A percentile compares a stretch with the other conserved stretches of the same genome.
phyloP scores from a whole-genome alignment of 768 basidiomycete species.

The Jaapia argillacea region DNA sequence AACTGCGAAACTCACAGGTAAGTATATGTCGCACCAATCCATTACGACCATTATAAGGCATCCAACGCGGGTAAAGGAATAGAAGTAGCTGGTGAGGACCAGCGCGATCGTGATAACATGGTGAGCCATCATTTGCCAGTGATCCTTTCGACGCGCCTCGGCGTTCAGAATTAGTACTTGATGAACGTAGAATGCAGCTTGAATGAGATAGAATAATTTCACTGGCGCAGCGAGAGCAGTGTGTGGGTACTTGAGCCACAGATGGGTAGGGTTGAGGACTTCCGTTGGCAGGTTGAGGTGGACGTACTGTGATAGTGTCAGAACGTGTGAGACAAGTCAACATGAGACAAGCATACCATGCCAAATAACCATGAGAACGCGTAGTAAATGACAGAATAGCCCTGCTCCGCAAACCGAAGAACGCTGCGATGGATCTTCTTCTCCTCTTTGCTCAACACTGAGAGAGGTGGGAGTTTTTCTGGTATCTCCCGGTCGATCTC shows the following conservation, averaged over 20 bases:
- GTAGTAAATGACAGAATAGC: conserved; percentile 84
- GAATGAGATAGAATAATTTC: conserved; percentile 85
- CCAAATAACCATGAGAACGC: conserved; percentile 68
- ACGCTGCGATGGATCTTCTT: conserved; percentile 62
- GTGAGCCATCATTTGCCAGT: conserved; percentile 93
- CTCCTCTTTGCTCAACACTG: conserved; percentile 33
- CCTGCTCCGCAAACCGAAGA: conserved; percentile 89
- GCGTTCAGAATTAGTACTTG: conserved; percentile 89
- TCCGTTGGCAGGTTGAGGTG: conserved; percentile 61
- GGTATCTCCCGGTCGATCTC: no score
- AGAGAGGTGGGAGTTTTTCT: conserved; percentile 9
- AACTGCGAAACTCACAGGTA: conserved; percentile 63
- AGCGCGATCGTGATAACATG: conserved; percentile 84
- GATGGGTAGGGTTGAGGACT: conserved; percentile 47
- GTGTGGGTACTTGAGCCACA: conserved; percentile 84
- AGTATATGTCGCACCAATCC: conserved; percentile 89
- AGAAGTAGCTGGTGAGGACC: conserved; percentile 67
- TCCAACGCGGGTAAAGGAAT: conserved; percentile 83
- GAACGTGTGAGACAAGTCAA: conserved; percentile 6
- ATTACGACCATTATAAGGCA: conserved; percentile 85
- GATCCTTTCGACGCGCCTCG: conserved; percentile 87
- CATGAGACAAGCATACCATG: conserved; percentile 34
- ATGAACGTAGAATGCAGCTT: conserved; percentile 85
- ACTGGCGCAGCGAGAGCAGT: conserved; percentile 65
- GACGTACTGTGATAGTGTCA: conserved; percentile 53